A percentile compares a stretch with the other conserved stretches of the same genome.
These are phyloP conservation scores for Herpetomonas tarakana DNA, from an alignment of 208 protist species.

Conservation along the genomic window DNA sequence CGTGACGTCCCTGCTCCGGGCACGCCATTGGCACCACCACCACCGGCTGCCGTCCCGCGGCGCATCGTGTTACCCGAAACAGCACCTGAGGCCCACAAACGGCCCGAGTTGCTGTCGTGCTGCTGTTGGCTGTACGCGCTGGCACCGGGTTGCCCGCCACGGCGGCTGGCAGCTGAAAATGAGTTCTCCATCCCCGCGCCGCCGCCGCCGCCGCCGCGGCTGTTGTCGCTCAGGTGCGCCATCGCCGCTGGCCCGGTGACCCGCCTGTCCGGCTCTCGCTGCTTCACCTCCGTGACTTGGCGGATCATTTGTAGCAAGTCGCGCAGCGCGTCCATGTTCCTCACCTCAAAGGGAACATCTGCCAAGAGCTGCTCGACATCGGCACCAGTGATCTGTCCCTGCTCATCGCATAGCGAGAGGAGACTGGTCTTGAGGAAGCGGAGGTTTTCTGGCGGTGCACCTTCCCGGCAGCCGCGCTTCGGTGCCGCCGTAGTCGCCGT, in stretches of 20 bases:
- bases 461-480: constrained; percentile 21
- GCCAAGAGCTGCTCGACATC: constrained; percentile 28
- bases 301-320: constrained; percentile 21
- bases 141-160: neutral
- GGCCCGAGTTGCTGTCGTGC: neutral
- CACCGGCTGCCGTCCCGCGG: too few relatives aligned
- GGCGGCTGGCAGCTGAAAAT: neutral
- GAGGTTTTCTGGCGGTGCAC: constrained; percentile 40
- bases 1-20: neutral
- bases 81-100: neutral
- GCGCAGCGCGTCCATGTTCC: constrained; percentile 19
- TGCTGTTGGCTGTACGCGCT: neutral
- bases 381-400: constrained; percentile 37
- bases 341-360: constrained; percentile 55
- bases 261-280: constrained; percentile 13
- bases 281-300: constrained; percentile 23
- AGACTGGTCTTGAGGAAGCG: constrained; percentile 34
- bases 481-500: constrained; percentile 1
- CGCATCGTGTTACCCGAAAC: neutral
- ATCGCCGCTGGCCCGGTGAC: neutral
- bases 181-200: constrained; percentile 7
- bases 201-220: neutral
- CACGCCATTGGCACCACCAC: neutral
- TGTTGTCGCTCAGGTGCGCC: neutral
- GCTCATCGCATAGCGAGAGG: constrained; percentile 31